Base-by-base conservation (phyloP, 495 filamentous ascomycete species). In the Immersiella caudata region DNA sequence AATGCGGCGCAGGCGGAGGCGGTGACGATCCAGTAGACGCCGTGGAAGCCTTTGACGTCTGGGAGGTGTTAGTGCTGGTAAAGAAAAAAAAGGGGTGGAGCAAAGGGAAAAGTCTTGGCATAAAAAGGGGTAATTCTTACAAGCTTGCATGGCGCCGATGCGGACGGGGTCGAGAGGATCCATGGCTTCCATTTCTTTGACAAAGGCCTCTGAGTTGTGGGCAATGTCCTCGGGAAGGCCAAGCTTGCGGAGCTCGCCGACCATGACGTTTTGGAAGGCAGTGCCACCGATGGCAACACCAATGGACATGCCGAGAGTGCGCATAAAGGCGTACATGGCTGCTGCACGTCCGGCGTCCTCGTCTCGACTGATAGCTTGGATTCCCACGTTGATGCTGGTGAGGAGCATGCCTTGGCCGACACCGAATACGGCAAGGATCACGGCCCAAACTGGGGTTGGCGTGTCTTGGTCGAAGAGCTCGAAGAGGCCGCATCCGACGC, bases 271-370 rank as follows among this genome's bases (percentile, higher is more conserved):
- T 68, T 90, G 83, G 68, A 90, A 86, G 6, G 87, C 78, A n/a
- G 84, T 80, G 5, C 86, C 85, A 1, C 88, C 87, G 25, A 90
- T 78, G 16, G 87, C 88, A 14, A 91, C 81, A 6, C 88, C 88
- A 24, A 89, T 68, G 16, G 85, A 84, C 83, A 89, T 88, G 16
- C 88, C 89, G 73, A 88, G 80, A 0, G 83, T 81, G 1, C 88
- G 81, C 63, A 85, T 78, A 64, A 90, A 88, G 22, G 83, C 81
- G 63, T 88, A 87, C 74, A 89, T 84, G 67, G 82, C 82, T 3
- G 84, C 81, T 0, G 86, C 86, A 21, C 84, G 82, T 9, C 83
- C 85, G 59, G 84, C 80, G 52, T 88, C 82, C 26, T 80, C 76
- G 40, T 74, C 75, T 1, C 69, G 69, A 36, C 82, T 77, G 29